Conservation (phyloP, 495 filamentous ascomycete species). For the Trichoderma gamsii region DNA sequence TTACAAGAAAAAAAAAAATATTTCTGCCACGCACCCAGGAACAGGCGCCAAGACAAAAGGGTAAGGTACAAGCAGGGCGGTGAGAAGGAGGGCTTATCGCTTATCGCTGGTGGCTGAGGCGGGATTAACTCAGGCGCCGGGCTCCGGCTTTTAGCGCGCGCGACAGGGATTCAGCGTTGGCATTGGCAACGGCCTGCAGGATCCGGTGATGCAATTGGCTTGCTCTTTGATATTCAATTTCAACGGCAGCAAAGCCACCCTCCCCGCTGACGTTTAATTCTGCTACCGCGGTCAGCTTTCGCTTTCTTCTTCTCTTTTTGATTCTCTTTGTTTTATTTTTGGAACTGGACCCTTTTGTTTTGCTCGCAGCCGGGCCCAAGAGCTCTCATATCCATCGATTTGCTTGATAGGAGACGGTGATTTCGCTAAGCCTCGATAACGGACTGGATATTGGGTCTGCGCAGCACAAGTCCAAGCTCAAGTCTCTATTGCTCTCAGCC, state of each 20-base stretch:
- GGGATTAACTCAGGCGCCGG: not conserved
- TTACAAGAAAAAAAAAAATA: slow-evolving; percentile 14
- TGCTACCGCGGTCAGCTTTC: not conserved
- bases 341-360: not conserved
- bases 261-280: not conserved
- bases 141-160: not conserved
- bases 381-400: not conserved
- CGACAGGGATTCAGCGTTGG: not conserved
- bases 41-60: not conserved
- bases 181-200: not conserved
- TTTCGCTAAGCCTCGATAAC: too few relatives aligned
- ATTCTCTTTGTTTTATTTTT: not conserved
- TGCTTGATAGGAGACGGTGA: too few relatives aligned
- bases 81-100: not conserved
- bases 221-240: too few relatives aligned
- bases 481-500: too few relatives aligned
- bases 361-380: not conserved
- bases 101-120: not conserved
- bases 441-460: too few relatives aligned
- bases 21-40: slow-evolving; percentile 4
- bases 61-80: not conserved
- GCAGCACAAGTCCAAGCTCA: too few relatives aligned
- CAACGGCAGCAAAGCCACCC: too few relatives aligned
- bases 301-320: not conserved
- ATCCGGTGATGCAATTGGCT: not conserved